Evolutionary conservation across 2,329 filamentous ascomycete species (phyloP).

Genomic region (Mycosphaerella sp.): DNA sequence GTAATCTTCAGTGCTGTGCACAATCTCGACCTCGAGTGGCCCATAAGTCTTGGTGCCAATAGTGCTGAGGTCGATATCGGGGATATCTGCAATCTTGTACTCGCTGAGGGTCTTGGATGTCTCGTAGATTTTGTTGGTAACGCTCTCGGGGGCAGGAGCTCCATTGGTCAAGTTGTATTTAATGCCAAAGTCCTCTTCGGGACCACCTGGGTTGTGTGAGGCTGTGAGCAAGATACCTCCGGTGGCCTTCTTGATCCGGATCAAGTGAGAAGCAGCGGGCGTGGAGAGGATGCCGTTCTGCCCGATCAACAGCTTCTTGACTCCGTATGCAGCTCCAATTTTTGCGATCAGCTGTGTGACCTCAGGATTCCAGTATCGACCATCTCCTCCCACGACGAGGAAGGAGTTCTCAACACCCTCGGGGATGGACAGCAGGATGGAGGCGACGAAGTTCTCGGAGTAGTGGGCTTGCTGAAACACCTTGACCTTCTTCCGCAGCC

Average conservation of each 20-base stretch:
- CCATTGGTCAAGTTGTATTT: slow-evolving; percentile 99
- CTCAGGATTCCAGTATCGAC: slow-evolving; percentile 94
- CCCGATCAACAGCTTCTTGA: slow-evolving; percentile 97
- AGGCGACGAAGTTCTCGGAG: slow-evolving; percentile 90
- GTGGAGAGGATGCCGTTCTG: slow-evolving; percentile 96
- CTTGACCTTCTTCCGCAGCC: slow-evolving; percentile 97
- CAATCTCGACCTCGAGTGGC: slow-evolving; percentile 83
- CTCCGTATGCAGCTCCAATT: slow-evolving; percentile 92
- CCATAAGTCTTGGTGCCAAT: slow-evolving; percentile 83
- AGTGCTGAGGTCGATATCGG: slow-evolving; percentile 74
- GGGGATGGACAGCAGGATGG: slow-evolving; percentile 91
- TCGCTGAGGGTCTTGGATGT: slow-evolving; percentile 81
- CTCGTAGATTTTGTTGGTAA: slow-evolving; percentile 97
- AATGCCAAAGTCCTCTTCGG: slow-evolving; percentile 94
- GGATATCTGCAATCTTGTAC: slow-evolving; percentile 87
- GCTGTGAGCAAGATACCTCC: slow-evolving; percentile 95
- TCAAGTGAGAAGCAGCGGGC: slow-evolving; percentile 90
- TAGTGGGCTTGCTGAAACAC: slow-evolving; percentile 95
- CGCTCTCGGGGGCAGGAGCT: slow-evolving; percentile 87
- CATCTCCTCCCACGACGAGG: slow-evolving; percentile 96
- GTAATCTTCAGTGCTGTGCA: slow-evolving; percentile 91
- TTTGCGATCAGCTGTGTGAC: slow-evolving; percentile 95
- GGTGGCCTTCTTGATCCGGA: slow-evolving; percentile 88
- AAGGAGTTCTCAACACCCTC: slow-evolving; percentile 83
- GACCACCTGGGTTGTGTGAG: slow-evolving; percentile 98